Base-by-base conservation (phyloP, 1,284 basidiomycete genomes). In the Cutaneotrichosporon sp. region DNA sequence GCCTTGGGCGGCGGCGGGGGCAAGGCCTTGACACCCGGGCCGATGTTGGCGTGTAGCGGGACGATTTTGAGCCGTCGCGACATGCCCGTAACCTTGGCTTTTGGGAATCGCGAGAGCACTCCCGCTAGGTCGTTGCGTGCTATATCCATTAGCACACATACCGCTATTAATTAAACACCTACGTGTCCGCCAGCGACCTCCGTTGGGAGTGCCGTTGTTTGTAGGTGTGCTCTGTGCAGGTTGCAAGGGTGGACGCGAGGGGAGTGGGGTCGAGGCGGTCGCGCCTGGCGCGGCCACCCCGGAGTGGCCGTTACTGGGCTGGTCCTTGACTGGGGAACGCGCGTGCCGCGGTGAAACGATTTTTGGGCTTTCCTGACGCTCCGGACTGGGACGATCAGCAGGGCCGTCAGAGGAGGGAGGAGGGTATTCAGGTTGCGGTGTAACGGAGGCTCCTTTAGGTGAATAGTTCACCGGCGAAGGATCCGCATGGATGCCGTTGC, bases 1-100 rank as follows among this genome's bases (percentile, higher is more conserved):
- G 49, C 58, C 56, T 75, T 76, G 21, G 66, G 64, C 15, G 74
- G 74, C 5, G 64, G 59, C 2, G 74, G 73, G 3, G 74, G 73
- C 14, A 72, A 56, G 4, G 64, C 61, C 52, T 73, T 74, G 21
- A 64, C 67, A 0, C 69, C 69, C 1, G 68, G 63, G 9, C 72
- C 72, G 43, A 76, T 72, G 51, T 63, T 70, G 7, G 56, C 52
- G 53, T 76, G 74, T 15, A 76, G 56, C 3, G 73, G 64, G 1
- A 56, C 62, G 15, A 76, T 75, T 15, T 60, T 60, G 26, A 63
- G 53, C 4, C 64, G 56, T 15, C 61, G 60, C 0, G 74, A 75
- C 65, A 76, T 69, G 30, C 74, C 74, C 4, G 65, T 61, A 8
- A 55, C 59, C 43, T 66, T 66, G 1, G 68, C 59, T 7, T 65